These are phyloP conservation scores for Leccinum pachyderme DNA, from an alignment of 1,284 basidiomycete species.

Conservation along the genomic window DNA sequence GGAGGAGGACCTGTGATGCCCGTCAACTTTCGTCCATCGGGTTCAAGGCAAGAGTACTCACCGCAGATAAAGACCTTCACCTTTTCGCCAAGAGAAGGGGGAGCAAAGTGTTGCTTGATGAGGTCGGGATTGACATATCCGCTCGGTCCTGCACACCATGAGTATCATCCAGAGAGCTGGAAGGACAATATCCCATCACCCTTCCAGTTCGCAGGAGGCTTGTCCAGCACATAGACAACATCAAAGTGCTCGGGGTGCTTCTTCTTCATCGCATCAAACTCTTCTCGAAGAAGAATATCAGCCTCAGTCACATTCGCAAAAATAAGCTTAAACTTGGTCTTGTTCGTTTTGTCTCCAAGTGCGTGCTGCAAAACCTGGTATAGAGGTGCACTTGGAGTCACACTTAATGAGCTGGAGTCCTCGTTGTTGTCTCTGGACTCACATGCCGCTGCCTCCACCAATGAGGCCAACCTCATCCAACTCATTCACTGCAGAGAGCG, in stretches of 20 bases:
- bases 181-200: conserved; percentile 39
- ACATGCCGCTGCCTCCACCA: conserved; percentile 89
- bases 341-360: conserved; percentile 73
- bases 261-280: conserved; percentile 75
- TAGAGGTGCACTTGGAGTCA: conserved; percentile 57
- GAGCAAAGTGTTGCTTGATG: conserved; percentile 70
- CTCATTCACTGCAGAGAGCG: conserved; percentile 61
- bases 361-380: conserved; percentile 79
- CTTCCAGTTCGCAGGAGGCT: conserved; percentile 68
- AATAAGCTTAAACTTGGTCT: conserved; percentile 92
- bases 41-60: conserved; percentile 30
- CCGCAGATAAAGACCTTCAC: conserved; percentile 91
- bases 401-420: conserved; percentile 15
- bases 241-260: conserved; percentile 73
- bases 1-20: conserved; percentile 68
- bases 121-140: conserved; percentile 76
- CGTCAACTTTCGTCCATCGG: background rate
- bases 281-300: conserved; percentile 86
- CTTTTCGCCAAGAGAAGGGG: conserved; percentile 72
- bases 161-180: conserved; percentile 9
- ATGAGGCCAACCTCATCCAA: conserved; percentile 87
- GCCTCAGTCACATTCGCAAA: conserved; percentile 89
- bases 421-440: conserved; percentile 27
- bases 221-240: conserved; percentile 86
- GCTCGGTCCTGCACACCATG: conserved; percentile 44